Base-by-base conservation (phyloP, 2,329 filamentous ascomycete genomes). In the Aspergillus cejpii region DNA sequence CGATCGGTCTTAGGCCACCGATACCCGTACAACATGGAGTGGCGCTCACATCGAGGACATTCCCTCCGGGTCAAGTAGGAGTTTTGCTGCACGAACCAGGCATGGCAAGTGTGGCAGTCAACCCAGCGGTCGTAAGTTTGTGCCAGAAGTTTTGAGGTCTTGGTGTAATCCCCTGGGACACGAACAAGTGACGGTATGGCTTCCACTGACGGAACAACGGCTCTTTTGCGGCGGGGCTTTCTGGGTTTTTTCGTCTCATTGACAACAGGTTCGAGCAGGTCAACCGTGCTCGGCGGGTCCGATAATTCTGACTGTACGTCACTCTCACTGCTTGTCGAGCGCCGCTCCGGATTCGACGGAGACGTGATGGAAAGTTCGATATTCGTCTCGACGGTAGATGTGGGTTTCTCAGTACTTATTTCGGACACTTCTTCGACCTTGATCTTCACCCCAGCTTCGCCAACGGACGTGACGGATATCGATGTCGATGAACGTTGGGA, bases 1-100 rank as follows among this genome's bases (percentile, higher is more conserved):
- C 77, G 84, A 48, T 95, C 85, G 0, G 92, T 97, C 72, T 98
- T 96, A 5, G 92, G 92, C 92, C 92, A 98, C 45, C 85, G 76
- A 61, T 86, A 96, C 0, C 94, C 94, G 63, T 97, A 98, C 0
- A 98, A 72, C 70, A 94, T 97, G 12, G 87, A 94, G 62, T 98
- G 92, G 0, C 92, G 80, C 69, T 98, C 92, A 65, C 92, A 98
- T 5, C 92, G 81, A 3, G 88, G 90, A 63, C 92, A 98, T 12
- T 87, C 84, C 39, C 85, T 82, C 41, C 84, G 81, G 1, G 90
- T 96, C 53, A 83, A 84, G 64, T 94, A 96, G 0, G 87, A 88
- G 52, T 97, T 85, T 31, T 81, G 77, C 64, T 97, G 91, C 5
- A 97, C 84, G 62, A 97, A 98, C 48, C 83, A 80, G 1, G 77